Conservation (phyloP, 1,139 yeast genomes). For the Citeromyces hawaiiensis region DNA sequence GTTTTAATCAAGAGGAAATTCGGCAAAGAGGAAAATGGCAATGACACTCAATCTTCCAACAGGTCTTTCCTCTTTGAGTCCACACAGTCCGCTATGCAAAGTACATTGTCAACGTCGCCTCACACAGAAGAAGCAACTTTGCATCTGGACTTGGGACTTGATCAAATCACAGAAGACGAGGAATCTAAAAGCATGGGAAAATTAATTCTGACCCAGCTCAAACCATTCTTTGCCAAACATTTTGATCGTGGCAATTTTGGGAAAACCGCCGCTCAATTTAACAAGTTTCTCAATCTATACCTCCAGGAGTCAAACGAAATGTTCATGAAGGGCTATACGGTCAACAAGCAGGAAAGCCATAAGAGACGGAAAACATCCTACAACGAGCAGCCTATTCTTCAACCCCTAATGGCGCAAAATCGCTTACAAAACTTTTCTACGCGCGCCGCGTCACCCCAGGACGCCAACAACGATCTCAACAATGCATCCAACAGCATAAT, state of each 20-base stretch:
- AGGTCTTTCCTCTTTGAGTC: not conserved
- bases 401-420: not conserved
- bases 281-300: constrained; percentile 6
- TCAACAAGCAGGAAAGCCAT: not conserved
- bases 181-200: constrained; percentile 3
- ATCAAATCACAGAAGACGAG: constrained; percentile 1
- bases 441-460: not conserved
- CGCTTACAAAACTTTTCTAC: not conserved
- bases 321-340: constrained; percentile 3
- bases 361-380: not conserved
- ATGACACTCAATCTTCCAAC: not conserved
- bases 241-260: constrained; percentile 7
- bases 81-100: not conserved
- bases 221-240: constrained; percentile 7
- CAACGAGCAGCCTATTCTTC: not conserved
- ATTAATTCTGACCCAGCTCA: constrained; percentile 4
- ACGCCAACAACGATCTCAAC: not conserved
- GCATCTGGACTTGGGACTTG: not conserved
- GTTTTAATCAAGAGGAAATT: constrained; percentile 13
- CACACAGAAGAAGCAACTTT: not conserved
- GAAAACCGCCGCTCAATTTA: constrained; percentile 8
- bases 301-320: constrained; percentile 5
- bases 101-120: not conserved
- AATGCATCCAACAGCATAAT: not conserved
- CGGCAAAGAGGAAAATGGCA: not conserved